Evolutionary conservation across 768 basidiomycete genomes (phyloP), one percentile per base, ranked within the genome.

Genomic region (Suillus weaverae): DNA sequence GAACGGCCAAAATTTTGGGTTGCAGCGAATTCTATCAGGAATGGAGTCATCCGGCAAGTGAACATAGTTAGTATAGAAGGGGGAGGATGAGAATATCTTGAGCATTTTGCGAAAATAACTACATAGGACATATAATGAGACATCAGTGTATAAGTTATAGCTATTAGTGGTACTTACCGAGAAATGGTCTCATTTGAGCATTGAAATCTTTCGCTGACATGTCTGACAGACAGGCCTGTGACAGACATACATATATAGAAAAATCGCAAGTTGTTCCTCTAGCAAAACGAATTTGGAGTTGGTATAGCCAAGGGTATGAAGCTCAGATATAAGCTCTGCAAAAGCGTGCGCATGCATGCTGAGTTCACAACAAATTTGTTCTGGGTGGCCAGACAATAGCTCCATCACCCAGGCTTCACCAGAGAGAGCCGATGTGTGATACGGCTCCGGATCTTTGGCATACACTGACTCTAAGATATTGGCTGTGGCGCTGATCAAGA

Each of bases 211-310:
- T 81, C 79, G 56, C 74, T 72, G 48, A 77, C 64, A 48, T 75
- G 69, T 3, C 41, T 43, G 6, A 43, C 8, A 9, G 41, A 41
- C 6, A 41, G 18, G 5, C 41, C 41, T 43, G 73, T 78, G 1
- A 70, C 66, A 7, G 69, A 67, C 48, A 74, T 67, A 67, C 48
- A 74, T 67, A 9, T 70, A 65, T 18, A 81, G 73, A 62, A 81
- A 81, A 26, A 81, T 78, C 0, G 77, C 77, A 14, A 80, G 57
- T 61, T 81, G 76, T 57, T 82, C 80, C 32, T 79, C 75, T 9
- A 70, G 59, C 0, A 68, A 63, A 11, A 80, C 68, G 67, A 70
- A 67, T 33, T 62, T 66, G 1, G 72, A 75, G 36, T 70, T 36
- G 0, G 39, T 3, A 3, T 77, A 64, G 0, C 74, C 72, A 66